Conservation (phyloP, 2,329 filamentous ascomycete species). For the Elsinoe arachidis region DNA sequence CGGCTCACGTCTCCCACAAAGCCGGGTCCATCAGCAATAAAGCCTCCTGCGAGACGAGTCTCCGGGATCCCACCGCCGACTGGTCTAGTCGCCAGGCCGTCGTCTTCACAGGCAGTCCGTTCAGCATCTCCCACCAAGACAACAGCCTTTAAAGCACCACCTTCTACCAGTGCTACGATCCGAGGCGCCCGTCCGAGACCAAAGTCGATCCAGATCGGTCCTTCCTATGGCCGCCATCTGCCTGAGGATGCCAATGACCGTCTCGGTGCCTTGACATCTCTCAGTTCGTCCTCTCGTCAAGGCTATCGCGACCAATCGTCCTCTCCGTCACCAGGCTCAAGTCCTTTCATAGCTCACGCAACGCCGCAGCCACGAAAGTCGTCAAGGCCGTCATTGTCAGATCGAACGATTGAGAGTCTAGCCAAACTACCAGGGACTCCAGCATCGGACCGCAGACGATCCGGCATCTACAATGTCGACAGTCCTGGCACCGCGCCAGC, state of each 20-base stretch:
- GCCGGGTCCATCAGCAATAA: slow-evolving; percentile 1
- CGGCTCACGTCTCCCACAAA: slow-evolving; percentile 14
- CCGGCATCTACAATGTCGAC: slow-evolving; percentile 64
- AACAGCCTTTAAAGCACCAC: slow-evolving; percentile 20
- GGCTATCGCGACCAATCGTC: slow-evolving; percentile 25
- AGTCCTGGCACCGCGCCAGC: slow-evolving; percentile 52
- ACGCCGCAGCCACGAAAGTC: slow-evolving; percentile 28
- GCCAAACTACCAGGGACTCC: slow-evolving; percentile 72
- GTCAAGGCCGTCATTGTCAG: slow-evolving; percentile 56
- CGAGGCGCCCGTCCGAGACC: slow-evolving; percentile 1
- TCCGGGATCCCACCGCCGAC: slow-evolving; percentile 4
- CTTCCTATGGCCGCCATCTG: slow-evolving; percentile 8
- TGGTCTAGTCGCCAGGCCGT: neutral
- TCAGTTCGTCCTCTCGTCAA: slow-evolving; percentile 34
- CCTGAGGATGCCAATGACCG: slow-evolving; percentile 31
- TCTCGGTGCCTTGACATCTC: slow-evolving; percentile 35
- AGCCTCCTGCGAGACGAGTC: slow-evolving; percentile 6
- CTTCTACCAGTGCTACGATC: slow-evolving; percentile 19
- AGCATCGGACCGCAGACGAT: slow-evolving; percentile 54
- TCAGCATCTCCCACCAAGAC: slow-evolving; percentile 22
- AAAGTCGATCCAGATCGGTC: slow-evolving; percentile 9
- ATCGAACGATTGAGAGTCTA: slow-evolving; percentile 79
- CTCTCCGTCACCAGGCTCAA: slow-evolving; percentile 12
- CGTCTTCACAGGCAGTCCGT: slow-evolving; percentile 3
- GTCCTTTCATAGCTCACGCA: slow-evolving; percentile 18